phyloP scores from a whole-genome alignment of 2,329 filamentous ascomycete species.

The Stachybotrys echinatus region DNA sequence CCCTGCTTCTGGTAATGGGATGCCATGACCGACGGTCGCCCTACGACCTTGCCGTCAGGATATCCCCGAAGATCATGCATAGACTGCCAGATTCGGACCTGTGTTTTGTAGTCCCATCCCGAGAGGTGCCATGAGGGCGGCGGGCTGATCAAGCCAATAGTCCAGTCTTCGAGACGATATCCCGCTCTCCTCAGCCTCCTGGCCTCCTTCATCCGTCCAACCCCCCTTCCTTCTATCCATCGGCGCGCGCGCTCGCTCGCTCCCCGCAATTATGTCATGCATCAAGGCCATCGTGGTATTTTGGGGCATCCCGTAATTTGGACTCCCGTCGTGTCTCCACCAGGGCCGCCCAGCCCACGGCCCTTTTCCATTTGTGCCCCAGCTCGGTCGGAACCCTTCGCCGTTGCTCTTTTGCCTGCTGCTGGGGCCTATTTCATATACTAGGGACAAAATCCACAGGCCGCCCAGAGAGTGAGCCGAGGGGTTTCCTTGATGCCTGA shows the following conservation, averaged over 20 bases:
- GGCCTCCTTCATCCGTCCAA: slow-evolving; percentile 3
- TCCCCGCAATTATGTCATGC: slow-evolving; percentile 43
- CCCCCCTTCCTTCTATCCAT: slow-evolving; percentile 7
- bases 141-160: slow-evolving; percentile 1
- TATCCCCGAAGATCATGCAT: not conserved
- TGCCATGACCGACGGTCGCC: not conserved
- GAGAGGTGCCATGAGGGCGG: not conserved
- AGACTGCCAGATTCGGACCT: not conserved
- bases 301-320: slow-evolving; percentile 29
- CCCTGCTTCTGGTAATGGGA: not conserved
- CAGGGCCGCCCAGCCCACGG: slow-evolving; percentile 9
- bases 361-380: slow-evolving; percentile 4
- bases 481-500: slow-evolving; percentile 16
- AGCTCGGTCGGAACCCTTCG: slow-evolving; percentile 1
- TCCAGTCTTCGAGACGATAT: slow-evolving; percentile 1
- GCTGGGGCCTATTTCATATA: slow-evolving; percentile 11
- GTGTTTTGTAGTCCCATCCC: not conserved
- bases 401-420: not conserved
- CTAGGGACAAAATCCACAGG: slow-evolving; percentile 6
- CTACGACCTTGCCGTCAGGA: not conserved
- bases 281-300: slow-evolving; percentile 28
- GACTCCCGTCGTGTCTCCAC: slow-evolving; percentile 20
- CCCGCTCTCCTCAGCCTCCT: slow-evolving; percentile 1
- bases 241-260: slow-evolving; percentile 8
- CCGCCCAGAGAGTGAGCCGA: not conserved